These are phyloP conservation scores for Kodamaea kaohsiungensis DNA, from an alignment of 805 yeast species.

Conservation along the genomic window DNA sequence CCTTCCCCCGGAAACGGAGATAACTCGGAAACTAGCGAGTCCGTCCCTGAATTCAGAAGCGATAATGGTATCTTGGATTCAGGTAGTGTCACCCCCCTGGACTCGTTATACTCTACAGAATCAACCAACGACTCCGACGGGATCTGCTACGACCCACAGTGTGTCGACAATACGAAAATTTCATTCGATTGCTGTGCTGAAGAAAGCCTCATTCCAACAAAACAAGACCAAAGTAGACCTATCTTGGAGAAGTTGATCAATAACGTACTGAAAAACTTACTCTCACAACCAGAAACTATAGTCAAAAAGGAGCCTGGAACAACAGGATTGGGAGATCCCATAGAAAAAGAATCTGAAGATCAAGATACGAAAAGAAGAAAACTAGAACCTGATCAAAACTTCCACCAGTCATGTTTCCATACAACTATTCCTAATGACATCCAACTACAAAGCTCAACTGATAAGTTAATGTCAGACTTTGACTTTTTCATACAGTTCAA, in stretches of 20 bases:
- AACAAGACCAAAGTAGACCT: slow-evolving; percentile 13
- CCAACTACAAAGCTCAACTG: slow-evolving; percentile 1
- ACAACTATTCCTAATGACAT: slow-evolving; percentile 37
- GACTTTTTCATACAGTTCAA: slow-evolving; percentile 41
- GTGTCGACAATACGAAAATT: slow-evolving; percentile 7
- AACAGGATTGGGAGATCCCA: slow-evolving; percentile 6
- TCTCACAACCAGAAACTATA: slow-evolving; percentile 11
- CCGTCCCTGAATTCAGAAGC: not conserved
- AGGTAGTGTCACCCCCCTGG: not conserved
- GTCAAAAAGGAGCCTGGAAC: slow-evolving; percentile 9
- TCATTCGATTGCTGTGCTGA: slow-evolving; percentile 9
- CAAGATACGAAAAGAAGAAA: slow-evolving; percentile 7
- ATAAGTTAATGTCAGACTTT: slow-evolving; percentile 30
- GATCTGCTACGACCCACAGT: slow-evolving; percentile 11
- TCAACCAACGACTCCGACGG: slow-evolving; percentile 7
- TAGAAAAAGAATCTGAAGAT: not conserved
- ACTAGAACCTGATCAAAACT: slow-evolving; percentile 7
- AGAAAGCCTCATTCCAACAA: not conserved
- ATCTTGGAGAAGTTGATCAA: slow-evolving; percentile 41
- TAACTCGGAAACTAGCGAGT: not conserved
- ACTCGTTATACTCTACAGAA: not conserved
- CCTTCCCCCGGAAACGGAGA: too few species aligned
- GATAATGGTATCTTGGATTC: not conserved
- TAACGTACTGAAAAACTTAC: slow-evolving; percentile 34
- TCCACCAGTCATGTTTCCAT: slow-evolving; percentile 48